Evolutionary conservation across 2,329 filamentous ascomycete species (phyloP), one percentile per base, ranked within the genome.

Genomic region (Cordyceps tenuipes): DNA sequence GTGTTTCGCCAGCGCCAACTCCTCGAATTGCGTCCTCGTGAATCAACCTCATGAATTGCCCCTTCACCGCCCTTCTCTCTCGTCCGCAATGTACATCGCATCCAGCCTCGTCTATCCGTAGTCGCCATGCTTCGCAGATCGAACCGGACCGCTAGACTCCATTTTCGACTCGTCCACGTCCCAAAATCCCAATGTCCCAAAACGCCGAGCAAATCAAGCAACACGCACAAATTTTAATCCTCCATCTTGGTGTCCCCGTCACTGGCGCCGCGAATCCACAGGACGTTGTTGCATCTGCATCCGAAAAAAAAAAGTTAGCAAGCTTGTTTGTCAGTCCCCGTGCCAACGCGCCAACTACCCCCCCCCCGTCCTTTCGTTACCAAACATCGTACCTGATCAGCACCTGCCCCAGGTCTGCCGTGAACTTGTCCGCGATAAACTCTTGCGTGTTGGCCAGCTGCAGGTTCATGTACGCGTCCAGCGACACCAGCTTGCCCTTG

Each of bases 381-480:
- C 39, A 5, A n/a, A 15, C 17, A 43, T 23, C 44, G 6, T 75
- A 95, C 88, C 93, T 82, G 70, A 99, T 97, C 68, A 99, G 75
- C 50, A 99, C 92, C 76, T 96, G 89, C 7, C 94, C 94, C 65
- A 99, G 77, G 53, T 84, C 84, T 61, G 91, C 93, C 41, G 88
- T 91, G 72, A 85, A 87, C 82, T 95, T 89, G 67, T 90, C 88
- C 71, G 91, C 86, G 70, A 96, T 89, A 76, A 88, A 97, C 76
- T 99, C 94, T 76, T 96, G 90, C 56, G 93, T 92, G 68, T 88
- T 87, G 66, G 87, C 86, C 64, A 99, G 83, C 77, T 97, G 91
- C 65, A 99, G 86, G 79, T 99, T 99, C 93, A 99, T 97, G 80
- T 99, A 99, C 71, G 89, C 91, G 78, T 99, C 94, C 71, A 96